Base-by-base conservation (phyloP, 441 rosid species). In the Croton laevigatus region DNA sequence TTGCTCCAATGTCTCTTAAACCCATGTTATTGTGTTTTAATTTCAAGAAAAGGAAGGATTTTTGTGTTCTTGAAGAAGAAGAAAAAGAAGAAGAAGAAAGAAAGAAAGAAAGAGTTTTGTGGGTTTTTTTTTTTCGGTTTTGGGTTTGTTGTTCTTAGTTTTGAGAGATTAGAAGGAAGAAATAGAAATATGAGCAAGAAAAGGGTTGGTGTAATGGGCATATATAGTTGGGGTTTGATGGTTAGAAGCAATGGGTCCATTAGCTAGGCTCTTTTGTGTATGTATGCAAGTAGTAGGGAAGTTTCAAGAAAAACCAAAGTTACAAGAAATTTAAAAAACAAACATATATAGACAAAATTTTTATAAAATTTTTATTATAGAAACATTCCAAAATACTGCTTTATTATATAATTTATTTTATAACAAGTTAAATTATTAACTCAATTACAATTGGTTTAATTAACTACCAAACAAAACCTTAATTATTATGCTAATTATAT, bases 1-100 rank as follows among this genome's bases (percentile, higher is more conserved):
- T 89, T 3, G 94, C 96, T 76, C 99, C 99, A 74, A 95, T 88
- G 81, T 95, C 98, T 78, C 94, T 87, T 70, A 95, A 76, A 65
- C 96, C 98, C 98, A 92, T 94, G 19, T 23, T 6, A 44, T 53
- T 42, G 67, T 62, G 36, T 42, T 53, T 48, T 5, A 7, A 4
- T 23, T 23, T 7, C 7, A 57, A 27, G 38, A 27, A 12, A 11
- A 57, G 1, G 16, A 0, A n/a, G n/a, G 1, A 27, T 1, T 1
- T 46, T 10, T 11, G 16, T 46, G 51, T 46, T 46, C 16, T 46
- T 46, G 51, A 13, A 38, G 22, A 72, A 58, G 20, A n/a, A 46
- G 61, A 42, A 54, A 34, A 59, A 62, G 54, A 23, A 12, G 23
- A 34, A 65, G 58, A 9, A 40, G 44, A 40, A 40, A 27, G 32